These are phyloP conservation scores for Porogramme epimiltina DNA, from an alignment of 1,284 basidiomycete species.

Conservation along the genomic window DNA sequence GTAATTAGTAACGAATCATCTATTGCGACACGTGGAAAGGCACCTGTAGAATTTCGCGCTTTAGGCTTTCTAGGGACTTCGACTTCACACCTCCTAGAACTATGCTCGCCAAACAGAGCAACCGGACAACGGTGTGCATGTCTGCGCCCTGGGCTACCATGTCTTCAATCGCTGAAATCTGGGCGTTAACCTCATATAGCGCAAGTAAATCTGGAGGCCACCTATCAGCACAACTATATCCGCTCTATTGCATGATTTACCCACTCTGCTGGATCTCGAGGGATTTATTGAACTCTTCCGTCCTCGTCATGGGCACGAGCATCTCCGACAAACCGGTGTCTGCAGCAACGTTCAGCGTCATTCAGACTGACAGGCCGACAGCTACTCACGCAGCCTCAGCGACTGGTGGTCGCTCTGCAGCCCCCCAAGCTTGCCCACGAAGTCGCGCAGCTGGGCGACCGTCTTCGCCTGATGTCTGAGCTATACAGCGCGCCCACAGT, in stretches of 20 bases:
- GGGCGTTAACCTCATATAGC: constrained; percentile 79
- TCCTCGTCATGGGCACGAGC: constrained; percentile 81
- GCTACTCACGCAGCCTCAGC: constrained; percentile 77
- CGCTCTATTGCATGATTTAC: constrained; percentile 21
- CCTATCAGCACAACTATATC: not conserved
- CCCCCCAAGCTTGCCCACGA: constrained; percentile 92
- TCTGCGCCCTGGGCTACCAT: constrained; percentile 85
- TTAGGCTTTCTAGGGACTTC: constrained; percentile 86
- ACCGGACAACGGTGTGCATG: constrained; percentile 74
- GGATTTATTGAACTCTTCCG: constrained; percentile 89
- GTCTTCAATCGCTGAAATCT: constrained; percentile 84
- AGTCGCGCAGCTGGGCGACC: constrained; percentile 90
- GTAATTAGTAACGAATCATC: too few relatives aligned
- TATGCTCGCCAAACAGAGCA: constrained; percentile 86
- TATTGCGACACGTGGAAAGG: too few relatives aligned
- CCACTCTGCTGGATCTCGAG: constrained; percentile 96
- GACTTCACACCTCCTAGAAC: constrained; percentile 86
- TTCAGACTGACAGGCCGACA: constrained; percentile 3
- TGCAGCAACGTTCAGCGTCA: constrained; percentile 33
- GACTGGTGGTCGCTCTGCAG: constrained; percentile 91
- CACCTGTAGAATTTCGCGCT: constrained; percentile 90
- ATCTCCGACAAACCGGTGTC: constrained; percentile 95
- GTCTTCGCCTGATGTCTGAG: constrained; percentile 84
- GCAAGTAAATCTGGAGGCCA: constrained; percentile 77
- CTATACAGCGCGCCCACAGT: constrained; percentile 36